Percentiles rank a stretch among this genome's conserved stretches.
Evolutionary conservation across 176 grass and related monocot species (phyloP).

Genomic region (Eragrostis curvula): DNA sequence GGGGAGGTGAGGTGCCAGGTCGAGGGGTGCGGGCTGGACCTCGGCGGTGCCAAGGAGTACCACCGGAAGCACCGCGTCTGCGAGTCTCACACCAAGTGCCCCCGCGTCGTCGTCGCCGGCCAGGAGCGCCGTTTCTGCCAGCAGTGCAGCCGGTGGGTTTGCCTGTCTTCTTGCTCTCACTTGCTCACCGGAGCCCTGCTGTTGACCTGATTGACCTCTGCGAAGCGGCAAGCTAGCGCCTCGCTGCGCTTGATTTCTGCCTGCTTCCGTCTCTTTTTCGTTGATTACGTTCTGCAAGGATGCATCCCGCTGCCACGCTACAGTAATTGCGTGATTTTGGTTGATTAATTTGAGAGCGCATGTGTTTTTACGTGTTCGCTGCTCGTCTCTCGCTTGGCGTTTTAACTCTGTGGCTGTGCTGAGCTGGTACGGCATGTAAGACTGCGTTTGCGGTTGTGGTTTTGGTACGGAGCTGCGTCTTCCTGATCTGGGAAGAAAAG

Average conservation of each 20-base stretch:
- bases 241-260: constrained; percentile 15
- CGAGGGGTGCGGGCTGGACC: constrained; percentile 69
- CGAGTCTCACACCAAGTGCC: constrained; percentile 74
- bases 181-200: neutral
- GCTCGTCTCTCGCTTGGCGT: neutral
- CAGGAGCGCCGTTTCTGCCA: constrained; percentile 87
- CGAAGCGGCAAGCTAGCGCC: neutral
- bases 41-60: constrained; percentile 65
- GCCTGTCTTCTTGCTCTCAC: neutral
- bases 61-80: constrained; percentile 94
- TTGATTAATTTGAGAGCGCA: constrained; percentile 1
- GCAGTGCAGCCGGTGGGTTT: constrained; percentile 83
- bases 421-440: constrained; percentile 12
- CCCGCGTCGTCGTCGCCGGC: constrained; percentile 78
- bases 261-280: neutral
- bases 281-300: neutral
- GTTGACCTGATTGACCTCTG: neutral
- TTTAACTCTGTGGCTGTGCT: constrained; percentile 17
- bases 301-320: neutral
- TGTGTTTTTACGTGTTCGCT: constrained; percentile 5
- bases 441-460: constrained; percentile 6
- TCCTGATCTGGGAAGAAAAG: constrained; percentile 45
- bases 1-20: constrained; percentile 75
- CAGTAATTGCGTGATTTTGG: constrained; percentile 35
- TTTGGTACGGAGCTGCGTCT: constrained; percentile 38